These are phyloP conservation scores for Tuber melanosporum DNA, from an alignment of 495 filamentous ascomycete species.

Conservation along the genomic window DNA sequence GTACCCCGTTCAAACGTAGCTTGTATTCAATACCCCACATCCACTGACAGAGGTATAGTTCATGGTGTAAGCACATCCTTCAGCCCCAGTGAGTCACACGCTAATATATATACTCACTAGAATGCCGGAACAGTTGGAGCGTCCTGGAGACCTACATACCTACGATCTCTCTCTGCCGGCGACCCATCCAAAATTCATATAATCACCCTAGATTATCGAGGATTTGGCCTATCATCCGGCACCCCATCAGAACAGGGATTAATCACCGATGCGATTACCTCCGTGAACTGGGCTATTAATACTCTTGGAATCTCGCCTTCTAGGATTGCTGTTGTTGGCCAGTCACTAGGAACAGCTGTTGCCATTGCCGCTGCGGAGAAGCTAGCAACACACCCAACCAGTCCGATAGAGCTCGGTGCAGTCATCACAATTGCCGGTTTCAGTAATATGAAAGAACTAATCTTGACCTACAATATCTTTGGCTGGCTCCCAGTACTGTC, in stretches of 20 bases:
- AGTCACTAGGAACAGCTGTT: slow-evolving; percentile 84
- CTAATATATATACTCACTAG: slow-evolving; percentile 18
- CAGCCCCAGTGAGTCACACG: slow-evolving; percentile 8
- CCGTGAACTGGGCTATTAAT: slow-evolving; percentile 63
- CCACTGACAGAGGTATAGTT: slow-evolving; percentile 10
- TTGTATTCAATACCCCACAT: background rate
- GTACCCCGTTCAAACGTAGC: slow-evolving; percentile 20
- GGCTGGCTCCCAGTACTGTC: slow-evolving; percentile 73
- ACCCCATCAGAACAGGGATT: slow-evolving; percentile 74
- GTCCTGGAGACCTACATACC: slow-evolving; percentile 50
- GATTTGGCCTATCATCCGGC: slow-evolving; percentile 76
- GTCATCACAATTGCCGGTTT: slow-evolving; percentile 75
- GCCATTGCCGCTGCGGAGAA: slow-evolving; percentile 63
- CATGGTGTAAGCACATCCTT: slow-evolving; percentile 13
- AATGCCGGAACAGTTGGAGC: slow-evolving; percentile 54
- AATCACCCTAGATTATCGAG: slow-evolving; percentile 78
- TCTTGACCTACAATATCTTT: slow-evolving; percentile 64
- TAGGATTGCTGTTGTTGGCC: slow-evolving; percentile 75
- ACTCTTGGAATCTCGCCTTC: slow-evolving; percentile 58
- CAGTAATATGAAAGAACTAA: slow-evolving; percentile 61
- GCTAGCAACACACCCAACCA: slow-evolving; percentile 46
- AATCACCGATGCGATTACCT: slow-evolving; percentile 67
- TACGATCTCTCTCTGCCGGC: slow-evolving; percentile 48
- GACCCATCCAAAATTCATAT: slow-evolving; percentile 55
- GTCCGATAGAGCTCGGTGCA: slow-evolving; percentile 52